Evolutionary conservation across 768 basidiomycete species (phyloP).

Genomic region (Lactarius deliciosus): DNA sequence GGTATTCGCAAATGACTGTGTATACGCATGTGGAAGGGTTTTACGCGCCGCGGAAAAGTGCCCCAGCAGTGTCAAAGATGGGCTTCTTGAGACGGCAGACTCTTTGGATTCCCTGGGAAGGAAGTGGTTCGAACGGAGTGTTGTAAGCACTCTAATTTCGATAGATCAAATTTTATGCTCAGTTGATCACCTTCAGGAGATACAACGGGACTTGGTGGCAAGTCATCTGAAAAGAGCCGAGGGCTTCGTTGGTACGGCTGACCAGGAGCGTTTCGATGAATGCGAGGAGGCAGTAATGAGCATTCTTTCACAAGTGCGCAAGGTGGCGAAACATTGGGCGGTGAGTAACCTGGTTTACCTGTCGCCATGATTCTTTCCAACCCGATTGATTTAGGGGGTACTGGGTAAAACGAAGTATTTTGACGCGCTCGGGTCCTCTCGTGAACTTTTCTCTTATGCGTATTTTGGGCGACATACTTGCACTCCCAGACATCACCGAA

Average conservation of each 20-base stretch:
- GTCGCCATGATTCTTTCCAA: not conserved
- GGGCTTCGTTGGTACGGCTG: conserved; percentile 66
- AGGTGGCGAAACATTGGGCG: conserved; percentile 67
- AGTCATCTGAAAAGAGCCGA: conserved; percentile 53
- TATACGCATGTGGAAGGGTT: conserved; percentile 49
- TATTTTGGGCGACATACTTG: conserved; percentile 71
- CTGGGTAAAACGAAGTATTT: conserved; percentile 74
- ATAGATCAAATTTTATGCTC: not conserved
- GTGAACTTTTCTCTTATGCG: conserved; percentile 66
- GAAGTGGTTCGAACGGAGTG: conserved; percentile 66
- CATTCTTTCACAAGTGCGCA: conserved; percentile 62
- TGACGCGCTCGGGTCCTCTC: conserved; percentile 63
- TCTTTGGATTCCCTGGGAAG: conserved; percentile 57
- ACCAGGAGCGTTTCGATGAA: conserved; percentile 73
- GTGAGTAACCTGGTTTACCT: conserved; percentile 42
- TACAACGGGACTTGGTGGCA: conserved; percentile 46
- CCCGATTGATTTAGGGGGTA: conserved; percentile 47
- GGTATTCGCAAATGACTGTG: conserved; percentile 80
- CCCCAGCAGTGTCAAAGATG: conserved; percentile 41
- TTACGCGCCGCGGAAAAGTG: conserved; percentile 33
- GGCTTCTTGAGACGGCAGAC: conserved; percentile 50
- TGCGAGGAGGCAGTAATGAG: conserved; percentile 69
- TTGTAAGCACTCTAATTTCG: conserved; percentile 50
- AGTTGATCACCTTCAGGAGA: conserved; percentile 41
- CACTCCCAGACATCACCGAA: conserved; percentile 83